phyloP scores from a whole-genome alignment of 164 flowering plant genomes.

The Saururus chinensis region DNA sequence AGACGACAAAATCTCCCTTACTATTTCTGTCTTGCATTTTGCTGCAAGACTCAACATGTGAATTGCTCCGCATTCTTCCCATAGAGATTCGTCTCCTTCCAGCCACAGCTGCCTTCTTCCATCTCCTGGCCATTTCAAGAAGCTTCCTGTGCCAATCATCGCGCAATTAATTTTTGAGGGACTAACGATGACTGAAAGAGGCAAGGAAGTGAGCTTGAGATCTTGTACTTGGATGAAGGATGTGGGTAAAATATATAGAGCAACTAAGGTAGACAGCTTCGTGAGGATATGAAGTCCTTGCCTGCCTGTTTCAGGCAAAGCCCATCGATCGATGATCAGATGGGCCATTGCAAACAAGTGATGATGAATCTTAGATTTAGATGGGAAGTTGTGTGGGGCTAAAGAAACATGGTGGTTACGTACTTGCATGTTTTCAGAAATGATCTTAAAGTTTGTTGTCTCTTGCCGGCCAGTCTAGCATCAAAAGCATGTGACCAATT shows the following conservation, averaged over 20 bases:
- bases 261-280: background rate
- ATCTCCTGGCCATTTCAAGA: slow-evolving; percentile 18
- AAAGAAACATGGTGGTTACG: no score
- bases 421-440: no score
- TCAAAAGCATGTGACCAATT: no score
- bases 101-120: background rate
- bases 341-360: no score
- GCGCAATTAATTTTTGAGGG: background rate
- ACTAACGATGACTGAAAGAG: background rate
- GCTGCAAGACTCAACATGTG: background rate
- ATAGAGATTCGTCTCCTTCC: slow-evolving; percentile 11
- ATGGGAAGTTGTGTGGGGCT: no score
- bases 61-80: background rate
- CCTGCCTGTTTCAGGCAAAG: background rate
- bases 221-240: background rate
- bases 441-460: no score
- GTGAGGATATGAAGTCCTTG: no score
- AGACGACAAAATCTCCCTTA: slow-evolving; percentile 18
- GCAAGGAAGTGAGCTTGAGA: background rate
- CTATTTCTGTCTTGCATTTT: background rate
- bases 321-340: no score
- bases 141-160: background rate
- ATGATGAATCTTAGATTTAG: no score
- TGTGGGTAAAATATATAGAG: background rate
- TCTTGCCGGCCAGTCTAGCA: no score